phyloP scores from a whole-genome alignment of 2,329 filamentous ascomycete species.

The Periconia macrospinosa region DNA sequence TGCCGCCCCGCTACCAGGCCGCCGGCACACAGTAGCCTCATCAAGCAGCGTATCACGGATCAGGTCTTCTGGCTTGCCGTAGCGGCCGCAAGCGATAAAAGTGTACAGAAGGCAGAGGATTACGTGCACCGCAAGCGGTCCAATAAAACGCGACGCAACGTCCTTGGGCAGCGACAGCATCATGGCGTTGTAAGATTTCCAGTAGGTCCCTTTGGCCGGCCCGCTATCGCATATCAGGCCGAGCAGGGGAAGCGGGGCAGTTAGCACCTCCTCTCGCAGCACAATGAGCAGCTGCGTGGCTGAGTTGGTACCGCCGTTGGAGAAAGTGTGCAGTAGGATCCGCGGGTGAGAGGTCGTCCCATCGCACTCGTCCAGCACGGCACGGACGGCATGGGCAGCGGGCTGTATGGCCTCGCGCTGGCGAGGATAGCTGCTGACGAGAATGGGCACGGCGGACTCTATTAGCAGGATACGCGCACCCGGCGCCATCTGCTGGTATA shows the following conservation, averaged over 20 bases:
- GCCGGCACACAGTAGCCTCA: slow-evolving; percentile 5
- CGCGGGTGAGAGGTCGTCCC: not conserved
- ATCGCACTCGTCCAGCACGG: slow-evolving; percentile 4
- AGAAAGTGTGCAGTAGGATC: slow-evolving; percentile 17
- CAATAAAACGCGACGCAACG: slow-evolving; percentile 1
- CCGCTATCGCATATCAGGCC: slow-evolving; percentile 12
- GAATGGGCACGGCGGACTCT: slow-evolving; percentile 9
- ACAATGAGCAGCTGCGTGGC: slow-evolving; percentile 7
- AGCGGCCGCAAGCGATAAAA: slow-evolving; percentile 4
- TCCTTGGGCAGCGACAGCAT: slow-evolving; percentile 6
- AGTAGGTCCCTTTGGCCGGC: slow-evolving; percentile 6
- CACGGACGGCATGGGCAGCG: slow-evolving; percentile 8
- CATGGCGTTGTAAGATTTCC: slow-evolving; percentile 20
- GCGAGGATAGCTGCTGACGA: slow-evolving; percentile 6
- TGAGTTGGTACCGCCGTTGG: slow-evolving; percentile 16
- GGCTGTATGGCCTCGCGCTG: slow-evolving; percentile 14
- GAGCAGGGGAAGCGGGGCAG: slow-evolving; percentile 7
- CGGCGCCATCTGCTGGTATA: slow-evolving; percentile 12
- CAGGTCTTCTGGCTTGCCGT: not conserved
- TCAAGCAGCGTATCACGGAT: not conserved
- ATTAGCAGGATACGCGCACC: slow-evolving; percentile 16
- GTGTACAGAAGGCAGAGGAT: slow-evolving; percentile 1
- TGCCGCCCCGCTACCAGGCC: not conserved
- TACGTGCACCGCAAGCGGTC: slow-evolving; percentile 1
- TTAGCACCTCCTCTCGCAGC: not conserved